Base-by-base conservation (phyloP, 2,329 filamentous ascomycete species). In the Aspergillus sp. region DNA sequence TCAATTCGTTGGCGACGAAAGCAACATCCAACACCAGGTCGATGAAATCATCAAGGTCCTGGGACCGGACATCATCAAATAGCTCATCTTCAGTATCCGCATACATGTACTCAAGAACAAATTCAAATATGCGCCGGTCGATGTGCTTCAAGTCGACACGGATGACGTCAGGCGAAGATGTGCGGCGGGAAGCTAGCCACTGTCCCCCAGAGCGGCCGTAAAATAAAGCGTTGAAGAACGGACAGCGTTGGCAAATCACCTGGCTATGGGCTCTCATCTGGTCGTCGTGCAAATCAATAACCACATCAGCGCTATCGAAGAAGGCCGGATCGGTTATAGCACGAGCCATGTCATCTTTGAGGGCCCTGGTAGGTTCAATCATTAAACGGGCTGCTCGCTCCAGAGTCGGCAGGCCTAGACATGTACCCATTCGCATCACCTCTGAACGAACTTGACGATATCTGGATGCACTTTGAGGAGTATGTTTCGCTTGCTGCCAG, bases 1-100 rank as follows among this genome's bases (percentile, higher is more conserved):
- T 96, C 52, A 99, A 76, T 70, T 99, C 93, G 66, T 99, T 94
- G 11, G 92, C 90, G 48, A 90, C 87, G 51, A 85, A 85, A 81
- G 97, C 87, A 42, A 97, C 89, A 61, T 96, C 91, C 73, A 97
- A 82, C 8, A 96, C 81, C n/a, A 94, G 77, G 61, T 97, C 91
- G 4, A 92, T 84, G 57, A 96, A 91, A 43, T 91, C 87, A 59
- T 96, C 91, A 5, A 95, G 73, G 54, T 86, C 85, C 14, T 82
- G 76, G 33, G 83, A 81, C 14, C 87, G 81, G 4, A 94, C 81
- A 30, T 87, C 79, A 59, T 96, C 84, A 63, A 99, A 97, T 1
- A 97, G 76, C 53, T 92, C 87, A 19, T 84, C 79, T 0, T 90
- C 90, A 32, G 82, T 79, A 65, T 97, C 94, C 1, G 89, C 84